Conservation (phyloP, 768 basidiomycete species). For the Phanerochaete carnosa region DNA sequence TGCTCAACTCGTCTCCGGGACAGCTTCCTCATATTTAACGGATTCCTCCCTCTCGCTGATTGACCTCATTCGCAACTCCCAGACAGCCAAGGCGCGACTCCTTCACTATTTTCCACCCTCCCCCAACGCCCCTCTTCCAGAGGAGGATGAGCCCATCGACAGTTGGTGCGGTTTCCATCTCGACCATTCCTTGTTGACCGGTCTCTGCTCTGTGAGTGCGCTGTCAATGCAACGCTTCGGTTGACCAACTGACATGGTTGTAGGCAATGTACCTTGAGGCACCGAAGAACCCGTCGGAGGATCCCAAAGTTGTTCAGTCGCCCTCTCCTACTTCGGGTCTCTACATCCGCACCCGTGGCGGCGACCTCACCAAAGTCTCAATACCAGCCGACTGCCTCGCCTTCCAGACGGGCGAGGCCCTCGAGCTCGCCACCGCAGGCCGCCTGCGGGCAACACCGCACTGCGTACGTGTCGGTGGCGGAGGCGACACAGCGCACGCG, state of each 20-base stretch:
- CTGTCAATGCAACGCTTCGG: background rate
- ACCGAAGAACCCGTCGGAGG: conserved; percentile 23
- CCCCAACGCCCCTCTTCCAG: conserved; percentile 31
- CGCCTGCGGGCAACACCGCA: conserved; percentile 90
- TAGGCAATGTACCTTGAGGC: conserved; percentile 83
- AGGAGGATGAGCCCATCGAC: conserved; percentile 67
- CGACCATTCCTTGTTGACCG: conserved; percentile 89
- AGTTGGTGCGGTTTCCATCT: conserved; percentile 96
- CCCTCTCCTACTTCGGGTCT: conserved; percentile 82
- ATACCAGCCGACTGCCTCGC: conserved; percentile 86
- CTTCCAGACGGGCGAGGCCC: conserved; percentile 96
- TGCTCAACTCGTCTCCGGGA: background rate
- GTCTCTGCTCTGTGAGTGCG: conserved; percentile 75
- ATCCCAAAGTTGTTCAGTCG: conserved; percentile 50
- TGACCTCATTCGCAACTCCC: conserved; percentile 67
- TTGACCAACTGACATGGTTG: conserved; percentile 5
- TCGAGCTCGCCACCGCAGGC: conserved; percentile 83
- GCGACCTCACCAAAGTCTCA: conserved; percentile 73
- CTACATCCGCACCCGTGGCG: conserved; percentile 86
- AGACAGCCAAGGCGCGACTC: conserved; percentile 87
- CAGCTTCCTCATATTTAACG: conserved; percentile 63
- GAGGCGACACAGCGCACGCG: conserved; percentile 35
- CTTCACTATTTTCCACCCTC: conserved; percentile 93
- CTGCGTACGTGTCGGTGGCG: conserved; percentile 79
- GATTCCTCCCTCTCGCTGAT: conserved; percentile 69